Evolutionary conservation across 2,329 filamentous ascomycete species (phyloP), one percentile per base, ranked within the genome.

Genomic region (Colletotrichum sp.): DNA sequence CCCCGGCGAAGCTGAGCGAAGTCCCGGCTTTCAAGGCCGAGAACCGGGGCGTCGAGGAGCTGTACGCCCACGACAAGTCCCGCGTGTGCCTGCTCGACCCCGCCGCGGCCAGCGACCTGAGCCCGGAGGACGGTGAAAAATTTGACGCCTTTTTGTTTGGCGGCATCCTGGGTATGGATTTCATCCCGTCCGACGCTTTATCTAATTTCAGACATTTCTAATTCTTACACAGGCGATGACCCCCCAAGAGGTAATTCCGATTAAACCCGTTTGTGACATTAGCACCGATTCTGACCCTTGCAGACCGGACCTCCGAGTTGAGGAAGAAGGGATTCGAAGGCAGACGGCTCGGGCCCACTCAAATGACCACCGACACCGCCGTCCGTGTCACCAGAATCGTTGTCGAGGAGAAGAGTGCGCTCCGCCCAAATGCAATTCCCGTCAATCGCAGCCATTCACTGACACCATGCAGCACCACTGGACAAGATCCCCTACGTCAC

Each of bases 341-440:
- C 74, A 93, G 97, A 69, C 91, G 97, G 74, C 89, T 99, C 34
- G 97, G 97, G 1, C 95, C 96, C 9, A 93, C 96, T 80, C 97
- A 99, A 85, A 98, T 99, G 96, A 98, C 97, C 5, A 99, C 97
- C 6, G 97, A 99, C 84, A 99, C 97, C 25, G 97, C 97, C 6
- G 97, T 98, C 66, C 91, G 97, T 79, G 96, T 98, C 60, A 98
- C 97, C 36, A 92, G 97, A 78, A 93, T 97, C 79, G 94, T 98
- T 8, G 93, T 96, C 13, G 94, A 98, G 81, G 92, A 96, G 78
- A 94, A 94, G 87, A 91, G 96, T 97, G 85, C 78, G 90, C 82
- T 66, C 30, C 25, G 9, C 39, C 16, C 34, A 16, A 4, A 32
- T 4, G 43, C 28, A 55, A 64, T 77, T 7, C 12, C 62, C 55